Percentiles rank a stretch among this genome's conserved stretches.
These are phyloP conservation scores for Cyberlindnera mrakii DNA, from an alignment of 805 yeast genomes.

Conservation along the genomic window DNA sequence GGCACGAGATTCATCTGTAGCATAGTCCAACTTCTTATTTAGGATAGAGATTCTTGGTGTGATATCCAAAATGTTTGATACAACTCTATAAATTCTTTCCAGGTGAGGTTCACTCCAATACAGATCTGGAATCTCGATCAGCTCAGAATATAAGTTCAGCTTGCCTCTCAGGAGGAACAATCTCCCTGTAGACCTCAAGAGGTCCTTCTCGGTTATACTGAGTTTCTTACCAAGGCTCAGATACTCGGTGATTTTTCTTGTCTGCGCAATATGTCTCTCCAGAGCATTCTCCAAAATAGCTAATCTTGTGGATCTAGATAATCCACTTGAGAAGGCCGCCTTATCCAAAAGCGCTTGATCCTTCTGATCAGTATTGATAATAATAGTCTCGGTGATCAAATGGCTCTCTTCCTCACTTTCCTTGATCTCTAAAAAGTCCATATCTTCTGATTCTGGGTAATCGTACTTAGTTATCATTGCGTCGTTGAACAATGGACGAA, in stretches of 20 bases:
- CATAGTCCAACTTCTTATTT: slow-evolving; percentile 83
- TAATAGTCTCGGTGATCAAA: slow-evolving; percentile 64
- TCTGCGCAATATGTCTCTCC: slow-evolving; percentile 59
- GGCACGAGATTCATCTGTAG: slow-evolving; percentile 82
- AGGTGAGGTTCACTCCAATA: slow-evolving; percentile 90
- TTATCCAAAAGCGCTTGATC: slow-evolving; percentile 60
- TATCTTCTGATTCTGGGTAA: slow-evolving; percentile 71
- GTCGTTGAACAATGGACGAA: slow-evolving; percentile 45
- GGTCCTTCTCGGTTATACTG: slow-evolving; percentile 51
- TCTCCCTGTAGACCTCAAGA: slow-evolving; percentile 65
- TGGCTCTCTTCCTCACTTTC: slow-evolving; percentile 25
- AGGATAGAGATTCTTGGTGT: slow-evolving; percentile 70
- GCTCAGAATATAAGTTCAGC: slow-evolving; percentile 77
- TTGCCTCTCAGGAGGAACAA: slow-evolving; percentile 74
- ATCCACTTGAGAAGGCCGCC: slow-evolving; percentile 84
- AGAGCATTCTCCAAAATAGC: slow-evolving; percentile 71
- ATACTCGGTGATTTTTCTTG: slow-evolving; percentile 58
- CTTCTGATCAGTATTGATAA: slow-evolving; percentile 45
- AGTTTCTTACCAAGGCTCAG: slow-evolving; percentile 57
- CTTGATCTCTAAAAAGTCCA: slow-evolving; percentile 56
- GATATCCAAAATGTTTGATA: slow-evolving; percentile 70
- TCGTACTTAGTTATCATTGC: slow-evolving; percentile 44
- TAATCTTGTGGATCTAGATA: slow-evolving; percentile 79
- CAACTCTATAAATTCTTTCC: slow-evolving; percentile 66
- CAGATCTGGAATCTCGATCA: slow-evolving; percentile 87